These are phyloP conservation scores for Keqinozyma sinolaborantium DNA, from an alignment of 1,139 yeast genomes.

Conservation along the genomic window DNA sequence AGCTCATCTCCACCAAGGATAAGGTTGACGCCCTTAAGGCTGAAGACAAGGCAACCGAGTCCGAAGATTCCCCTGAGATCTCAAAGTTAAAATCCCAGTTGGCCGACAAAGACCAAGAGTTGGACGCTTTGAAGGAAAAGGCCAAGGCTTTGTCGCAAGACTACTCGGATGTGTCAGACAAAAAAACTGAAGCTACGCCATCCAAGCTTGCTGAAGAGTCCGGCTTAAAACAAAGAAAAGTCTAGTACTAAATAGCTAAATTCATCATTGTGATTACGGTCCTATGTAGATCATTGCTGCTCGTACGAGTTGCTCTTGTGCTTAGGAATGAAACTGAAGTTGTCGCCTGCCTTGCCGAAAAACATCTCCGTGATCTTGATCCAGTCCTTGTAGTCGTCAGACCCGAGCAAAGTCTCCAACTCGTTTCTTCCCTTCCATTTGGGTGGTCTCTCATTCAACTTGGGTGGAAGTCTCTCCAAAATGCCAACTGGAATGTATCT, in stretches of 20 bases:
- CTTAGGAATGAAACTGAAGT: slow-evolving; percentile 82
- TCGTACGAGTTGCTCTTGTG: slow-evolving; percentile 87
- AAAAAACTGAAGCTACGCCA: background rate
- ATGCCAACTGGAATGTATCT: slow-evolving; percentile 94
- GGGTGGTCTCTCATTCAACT: slow-evolving; percentile 90
- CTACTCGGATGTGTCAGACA: slow-evolving; percentile 23
- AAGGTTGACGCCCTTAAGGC: slow-evolving; percentile 50
- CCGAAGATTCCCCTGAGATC: slow-evolving; percentile 35
- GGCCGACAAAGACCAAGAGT: slow-evolving; percentile 58
- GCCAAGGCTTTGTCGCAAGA: slow-evolving; percentile 65
- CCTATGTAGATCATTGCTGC: background rate
- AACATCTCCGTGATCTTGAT: slow-evolving; percentile 95
- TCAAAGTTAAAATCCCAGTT: slow-evolving; percentile 51
- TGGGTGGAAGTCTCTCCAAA: slow-evolving; percentile 83
- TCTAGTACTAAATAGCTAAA: too few relatives aligned
- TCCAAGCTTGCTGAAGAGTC: slow-evolving; percentile 1
- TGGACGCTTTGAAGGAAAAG: slow-evolving; percentile 67
- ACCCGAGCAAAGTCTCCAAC: slow-evolving; percentile 83
- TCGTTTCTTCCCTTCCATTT: slow-evolving; percentile 94
- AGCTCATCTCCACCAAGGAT: slow-evolving; percentile 59
- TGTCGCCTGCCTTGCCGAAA: slow-evolving; percentile 76
- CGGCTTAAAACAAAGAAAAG: slow-evolving; percentile 3
- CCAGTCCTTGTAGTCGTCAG: slow-evolving; percentile 89
- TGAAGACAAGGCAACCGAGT: slow-evolving; percentile 12
- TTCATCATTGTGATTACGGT: too few relatives aligned